Conservation (phyloP, 805 yeast genomes). For the Saturnispora diversa region DNA sequence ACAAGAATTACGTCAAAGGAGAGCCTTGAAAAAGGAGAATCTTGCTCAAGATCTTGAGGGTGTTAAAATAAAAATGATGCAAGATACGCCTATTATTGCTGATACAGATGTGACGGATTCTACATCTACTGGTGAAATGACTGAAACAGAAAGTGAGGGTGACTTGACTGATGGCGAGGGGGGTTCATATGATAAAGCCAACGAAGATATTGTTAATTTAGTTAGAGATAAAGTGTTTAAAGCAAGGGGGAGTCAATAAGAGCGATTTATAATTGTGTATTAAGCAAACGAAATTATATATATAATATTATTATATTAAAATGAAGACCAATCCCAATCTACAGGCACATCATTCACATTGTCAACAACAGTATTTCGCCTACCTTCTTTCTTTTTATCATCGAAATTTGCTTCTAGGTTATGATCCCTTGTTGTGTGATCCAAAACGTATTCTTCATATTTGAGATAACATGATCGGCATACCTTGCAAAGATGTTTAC, state of each 20-base stretch:
- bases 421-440: conserved; percentile 25
- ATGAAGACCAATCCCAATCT: conserved; percentile 36
- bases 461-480: conserved; percentile 29
- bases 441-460: conserved; percentile 29
- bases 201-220: conserved; percentile 7
- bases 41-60: conserved; percentile 10
- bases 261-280: not conserved
- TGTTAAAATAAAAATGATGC: conserved; percentile 31
- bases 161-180: conserved; percentile 16
- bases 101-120: conserved; percentile 36
- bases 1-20: conserved; percentile 37
- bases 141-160: conserved; percentile 25
- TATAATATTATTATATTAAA: conserved; percentile 14
- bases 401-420: conserved; percentile 20
- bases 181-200: conserved; percentile 6
- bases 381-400: conserved; percentile 14
- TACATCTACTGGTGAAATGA: conserved; percentile 26
- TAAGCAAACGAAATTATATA: not conserved
- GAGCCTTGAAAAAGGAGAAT: conserved; percentile 26
- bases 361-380: conserved; percentile 15
- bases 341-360: conserved; percentile 24
- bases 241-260: conserved; percentile 1
- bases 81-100: conserved; percentile 46
- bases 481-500: conserved; percentile 30
- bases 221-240: conserved; percentile 6